Base-by-base conservation (phyloP, 495 filamentous ascomycete species). In the Ramalina intermedia region DNA sequence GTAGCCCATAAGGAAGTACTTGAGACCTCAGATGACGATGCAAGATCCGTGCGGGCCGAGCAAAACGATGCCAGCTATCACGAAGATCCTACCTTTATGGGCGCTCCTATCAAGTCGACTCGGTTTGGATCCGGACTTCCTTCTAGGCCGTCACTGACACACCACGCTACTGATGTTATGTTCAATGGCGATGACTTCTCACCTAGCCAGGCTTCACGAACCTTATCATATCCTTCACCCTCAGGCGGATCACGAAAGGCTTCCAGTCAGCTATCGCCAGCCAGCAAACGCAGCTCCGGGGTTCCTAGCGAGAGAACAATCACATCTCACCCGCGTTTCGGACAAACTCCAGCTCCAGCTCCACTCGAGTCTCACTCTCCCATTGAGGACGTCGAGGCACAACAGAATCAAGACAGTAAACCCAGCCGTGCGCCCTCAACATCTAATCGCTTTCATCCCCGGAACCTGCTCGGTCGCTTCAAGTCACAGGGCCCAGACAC, bases 191-290 rank as follows among this genome's bases (percentile, higher is more conserved):
- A 49, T 9, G 17, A 23, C 13, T 33, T 43, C 37, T 46, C 41
- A 42, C 20, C 44, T 0, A 42, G 20, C 4, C 38, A 41, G 13
- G 18, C 18, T 16, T 38, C 53, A 40, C 47, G 50, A 40, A 53
- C 45, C 7, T 21, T 48, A 13, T 55, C 52, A 17, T 53, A 55
- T 18, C 48, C 56, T 43, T 55, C 52, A 20, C 56, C 56, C 43
- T 33, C 38, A 2, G n/a, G 38, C 18, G 45, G 23, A 39, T n/a
- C 26, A 7, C 21, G 46, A 29, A 46, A 18, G 18, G 9, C 29
- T 17, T 33, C 50, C 8, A 41, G n/a, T 21, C 50, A 53, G n/a
- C 43, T 46, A 37, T 53, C 54, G 1, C 43, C 46, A 18, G 41
- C 24, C 37, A 47, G 46, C 27, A 41, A 43, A 17, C 46, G 39